These are phyloP conservation scores for Boletus fagicola DNA, from an alignment of 768 basidiomycete genomes.

Conservation along the genomic window DNA sequence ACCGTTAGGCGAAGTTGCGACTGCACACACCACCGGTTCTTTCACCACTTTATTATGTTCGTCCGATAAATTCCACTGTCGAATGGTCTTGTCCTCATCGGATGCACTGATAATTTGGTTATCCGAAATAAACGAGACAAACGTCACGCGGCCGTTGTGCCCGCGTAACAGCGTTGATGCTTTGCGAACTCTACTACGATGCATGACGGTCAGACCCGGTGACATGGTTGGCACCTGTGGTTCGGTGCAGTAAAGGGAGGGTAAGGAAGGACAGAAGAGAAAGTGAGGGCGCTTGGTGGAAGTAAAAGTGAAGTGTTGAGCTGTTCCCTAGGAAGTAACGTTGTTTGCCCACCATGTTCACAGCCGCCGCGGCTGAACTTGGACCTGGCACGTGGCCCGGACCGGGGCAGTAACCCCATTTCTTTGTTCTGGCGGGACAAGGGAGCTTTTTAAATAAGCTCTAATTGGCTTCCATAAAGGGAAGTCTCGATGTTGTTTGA, in stretches of 20 bases:
- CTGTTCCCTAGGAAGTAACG: not conserved
- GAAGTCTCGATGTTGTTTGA: not conserved
- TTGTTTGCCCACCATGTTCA: not conserved
- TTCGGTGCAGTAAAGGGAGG: not conserved
- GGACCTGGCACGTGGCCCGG: conserved; percentile 10
- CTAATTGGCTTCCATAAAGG: not conserved
- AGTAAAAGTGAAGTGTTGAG: not conserved
- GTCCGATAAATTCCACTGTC: conserved; percentile 13
- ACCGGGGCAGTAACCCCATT: not conserved
- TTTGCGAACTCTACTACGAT: not conserved
- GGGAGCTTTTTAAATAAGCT: not conserved
- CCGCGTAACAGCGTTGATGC: conserved; percentile 10
- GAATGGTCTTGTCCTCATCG: conserved; percentile 16
- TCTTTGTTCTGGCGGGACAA: not conserved
- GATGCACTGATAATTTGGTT: conserved; percentile 21
- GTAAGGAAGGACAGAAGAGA: not conserved
- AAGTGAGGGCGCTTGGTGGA: not conserved
- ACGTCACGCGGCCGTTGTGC: conserved; percentile 9
- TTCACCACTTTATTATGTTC: conserved; percentile 1
- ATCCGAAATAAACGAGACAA: conserved; percentile 20
- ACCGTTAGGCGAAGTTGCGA: conserved; percentile 7
- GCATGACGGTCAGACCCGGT: not conserved
- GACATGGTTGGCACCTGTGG: not conserved
- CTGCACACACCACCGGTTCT: not conserved
- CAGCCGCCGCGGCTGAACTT: not conserved